phyloP scores from a whole-genome alignment of 2,329 filamentous ascomycete species.

The Sordariomycetes sp. region DNA sequence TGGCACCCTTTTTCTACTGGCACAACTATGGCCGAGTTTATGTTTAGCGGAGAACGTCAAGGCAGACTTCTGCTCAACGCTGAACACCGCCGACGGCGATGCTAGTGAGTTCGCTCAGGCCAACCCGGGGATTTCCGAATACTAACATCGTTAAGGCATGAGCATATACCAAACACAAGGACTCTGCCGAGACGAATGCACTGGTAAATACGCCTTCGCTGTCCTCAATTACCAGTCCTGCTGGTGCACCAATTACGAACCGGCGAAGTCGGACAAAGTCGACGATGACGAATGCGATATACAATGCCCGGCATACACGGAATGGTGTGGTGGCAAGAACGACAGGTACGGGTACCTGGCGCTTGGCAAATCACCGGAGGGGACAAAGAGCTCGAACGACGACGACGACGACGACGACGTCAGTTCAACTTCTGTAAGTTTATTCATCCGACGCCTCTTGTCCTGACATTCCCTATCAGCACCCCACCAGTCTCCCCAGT shows the following conservation, averaged over 20 bases:
- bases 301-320: constrained; percentile 58
- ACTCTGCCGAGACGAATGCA: constrained; percentile 49
- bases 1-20: background rate
- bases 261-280: constrained; percentile 27
- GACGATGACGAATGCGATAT: constrained; percentile 34
- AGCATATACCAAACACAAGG: constrained; percentile 57
- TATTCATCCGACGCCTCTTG: background rate
- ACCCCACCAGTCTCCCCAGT: background rate
- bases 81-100: constrained; percentile 28
- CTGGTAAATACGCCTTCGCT: constrained; percentile 47
- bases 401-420: background rate
- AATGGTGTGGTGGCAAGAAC: constrained; percentile 48
- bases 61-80: constrained; percentile 12
- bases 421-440: background rate
- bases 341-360: constrained; percentile 53
- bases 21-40: constrained; percentile 2
- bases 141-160: constrained; percentile 23
- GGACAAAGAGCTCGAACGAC: constrained; percentile 13
- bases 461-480: background rate
- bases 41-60: background rate
- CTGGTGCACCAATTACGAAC: constrained; percentile 63
- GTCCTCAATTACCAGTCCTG: constrained; percentile 52
- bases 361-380: constrained; percentile 37
- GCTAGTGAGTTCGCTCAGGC: constrained; percentile 24
- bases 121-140: background rate